These are phyloP conservation scores for Clonostachys solani DNA, from an alignment of 2,329 filamentous ascomycete genomes.

Conservation along the genomic window DNA sequence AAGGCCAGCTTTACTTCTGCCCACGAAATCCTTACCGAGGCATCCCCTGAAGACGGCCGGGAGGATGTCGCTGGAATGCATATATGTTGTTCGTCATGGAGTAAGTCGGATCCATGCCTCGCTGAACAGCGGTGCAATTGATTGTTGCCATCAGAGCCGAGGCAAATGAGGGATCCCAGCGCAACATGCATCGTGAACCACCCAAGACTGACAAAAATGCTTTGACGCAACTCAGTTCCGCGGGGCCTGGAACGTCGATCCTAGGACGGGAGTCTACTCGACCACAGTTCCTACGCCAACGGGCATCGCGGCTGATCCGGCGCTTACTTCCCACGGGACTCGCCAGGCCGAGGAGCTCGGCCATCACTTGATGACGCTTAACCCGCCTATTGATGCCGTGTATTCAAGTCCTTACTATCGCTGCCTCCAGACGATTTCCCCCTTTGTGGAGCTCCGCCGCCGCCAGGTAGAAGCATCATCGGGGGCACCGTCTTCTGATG, in stretches of 20 bases:
- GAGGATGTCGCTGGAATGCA: conserved; percentile 62
- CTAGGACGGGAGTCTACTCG: conserved; percentile 72
- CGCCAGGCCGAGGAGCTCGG: conserved; percentile 78
- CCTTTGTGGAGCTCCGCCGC: conserved; percentile 50
- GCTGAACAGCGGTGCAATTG: conserved; percentile 1
- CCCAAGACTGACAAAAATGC: neutral
- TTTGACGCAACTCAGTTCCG: conserved; percentile 63
- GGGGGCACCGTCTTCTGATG: conserved; percentile 5
- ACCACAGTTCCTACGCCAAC: conserved; percentile 75
- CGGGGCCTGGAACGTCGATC: conserved; percentile 83
- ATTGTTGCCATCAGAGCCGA: neutral
- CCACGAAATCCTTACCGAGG: neutral
- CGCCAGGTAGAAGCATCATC: conserved; percentile 8
- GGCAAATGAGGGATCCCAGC: neutral
- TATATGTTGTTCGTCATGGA: conserved; percentile 72
- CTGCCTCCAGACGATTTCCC: conserved; percentile 78
- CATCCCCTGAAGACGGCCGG: neutral
- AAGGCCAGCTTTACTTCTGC: neutral
- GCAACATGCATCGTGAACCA: neutral
- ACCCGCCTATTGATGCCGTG: conserved; percentile 68
- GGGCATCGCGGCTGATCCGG: conserved; percentile 81
- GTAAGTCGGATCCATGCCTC: conserved; percentile 42
- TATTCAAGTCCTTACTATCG: conserved; percentile 87
- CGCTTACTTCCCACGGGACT: conserved; percentile 82
- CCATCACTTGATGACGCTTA: conserved; percentile 53